These are phyloP conservation scores for Ambrosiella beaveri DNA, from an alignment of 2,329 filamentous ascomycete species.

Conservation along the genomic window DNA sequence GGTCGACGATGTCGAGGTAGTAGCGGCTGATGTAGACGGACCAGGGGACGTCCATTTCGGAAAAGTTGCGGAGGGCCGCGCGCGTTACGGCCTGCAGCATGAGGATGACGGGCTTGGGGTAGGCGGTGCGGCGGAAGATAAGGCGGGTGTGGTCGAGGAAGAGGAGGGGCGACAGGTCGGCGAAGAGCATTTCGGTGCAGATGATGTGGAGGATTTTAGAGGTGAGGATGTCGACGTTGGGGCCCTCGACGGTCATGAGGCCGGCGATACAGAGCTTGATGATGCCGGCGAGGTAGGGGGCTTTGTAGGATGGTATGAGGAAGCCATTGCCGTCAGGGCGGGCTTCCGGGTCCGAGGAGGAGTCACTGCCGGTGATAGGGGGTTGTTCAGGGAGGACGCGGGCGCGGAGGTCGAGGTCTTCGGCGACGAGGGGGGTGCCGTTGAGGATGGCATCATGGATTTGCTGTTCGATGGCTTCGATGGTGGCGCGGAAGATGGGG, in stretches of 20 bases:
- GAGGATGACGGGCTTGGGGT: background rate
- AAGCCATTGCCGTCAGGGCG: no score
- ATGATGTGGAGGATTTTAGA: constrained; percentile 2
- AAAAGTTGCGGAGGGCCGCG: background rate
- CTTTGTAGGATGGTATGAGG: constrained; percentile 3
- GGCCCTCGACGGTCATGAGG: background rate
- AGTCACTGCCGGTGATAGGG: background rate
- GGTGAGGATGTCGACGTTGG: constrained; percentile 4
- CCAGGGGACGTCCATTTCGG: constrained; percentile 7
- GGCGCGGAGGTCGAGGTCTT: background rate
- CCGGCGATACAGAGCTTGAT: constrained; percentile 6
- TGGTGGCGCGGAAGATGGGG: constrained; percentile 8
- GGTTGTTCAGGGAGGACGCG: background rate
- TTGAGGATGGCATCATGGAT: constrained; percentile 1
- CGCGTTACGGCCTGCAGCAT: constrained; percentile 5
- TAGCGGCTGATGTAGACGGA: background rate
- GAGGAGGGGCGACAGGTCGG: constrained; percentile 2
- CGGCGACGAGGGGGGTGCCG: background rate
- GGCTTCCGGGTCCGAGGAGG: background rate
- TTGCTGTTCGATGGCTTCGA: constrained; percentile 6
- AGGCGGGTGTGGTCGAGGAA: constrained; percentile 2
- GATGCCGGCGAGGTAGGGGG: constrained; percentile 5
- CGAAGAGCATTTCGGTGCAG: constrained; percentile 2
- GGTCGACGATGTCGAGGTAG: constrained; percentile 5
- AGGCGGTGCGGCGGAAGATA: constrained; percentile 1